Conservation (phyloP, 306 rosid species). For the Quercus parvula region DNA sequence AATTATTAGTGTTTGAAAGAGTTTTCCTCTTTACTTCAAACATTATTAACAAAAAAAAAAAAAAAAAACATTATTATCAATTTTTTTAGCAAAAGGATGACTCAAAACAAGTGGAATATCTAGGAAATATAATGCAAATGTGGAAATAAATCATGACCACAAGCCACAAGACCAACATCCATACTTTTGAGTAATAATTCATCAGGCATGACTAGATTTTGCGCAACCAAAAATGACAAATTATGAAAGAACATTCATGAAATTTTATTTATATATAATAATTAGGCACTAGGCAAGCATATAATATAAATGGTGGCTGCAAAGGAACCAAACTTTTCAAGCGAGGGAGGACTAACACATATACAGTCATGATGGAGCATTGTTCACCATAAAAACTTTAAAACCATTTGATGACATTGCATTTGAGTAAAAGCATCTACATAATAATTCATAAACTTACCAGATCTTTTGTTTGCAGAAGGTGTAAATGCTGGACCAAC, state of each 20-base stretch:
- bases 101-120: slow-evolving; percentile 1
- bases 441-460: slow-evolving; percentile 37
- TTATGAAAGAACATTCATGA: not conserved
- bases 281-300: not conserved
- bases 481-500: slow-evolving; percentile 54
- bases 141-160: slow-evolving; percentile 10
- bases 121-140: slow-evolving; percentile 11
- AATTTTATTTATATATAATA: not conserved
- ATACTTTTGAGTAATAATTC: slow-evolving; percentile 4
- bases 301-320: slow-evolving; percentile 9
- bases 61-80: too few species aligned
- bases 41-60: too few species aligned
- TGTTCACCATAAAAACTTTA: not conserved
- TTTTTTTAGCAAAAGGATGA: not conserved
- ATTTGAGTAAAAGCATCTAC: slow-evolving; percentile 15
- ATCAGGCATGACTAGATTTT: too few species aligned
- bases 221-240: not conserved
- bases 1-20: too few species aligned
- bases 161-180: not conserved
- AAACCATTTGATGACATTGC: not conserved
- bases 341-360: not conserved
- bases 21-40: too few species aligned
- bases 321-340: not conserved
- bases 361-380: slow-evolving; percentile 14
- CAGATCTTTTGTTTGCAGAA: slow-evolving; percentile 71